Conservation (phyloP, 768 basidiomycete genomes). For the Leucogyrophana mollusca region DNA sequence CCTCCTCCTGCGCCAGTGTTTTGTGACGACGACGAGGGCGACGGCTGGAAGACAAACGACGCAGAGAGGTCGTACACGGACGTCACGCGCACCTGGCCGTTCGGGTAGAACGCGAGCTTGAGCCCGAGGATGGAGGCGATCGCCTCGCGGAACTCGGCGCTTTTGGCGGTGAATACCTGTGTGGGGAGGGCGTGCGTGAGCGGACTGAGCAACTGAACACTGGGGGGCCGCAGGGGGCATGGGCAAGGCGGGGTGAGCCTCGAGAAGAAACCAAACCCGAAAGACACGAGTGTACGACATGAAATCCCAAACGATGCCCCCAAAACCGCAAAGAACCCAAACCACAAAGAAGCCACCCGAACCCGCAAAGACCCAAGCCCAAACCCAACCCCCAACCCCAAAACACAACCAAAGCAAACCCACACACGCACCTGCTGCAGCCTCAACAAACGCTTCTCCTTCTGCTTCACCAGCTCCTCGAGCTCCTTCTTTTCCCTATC, state of each 20-base stretch:
- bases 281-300: no score
- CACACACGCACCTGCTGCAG: constrained; percentile 67
- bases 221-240: background rate
- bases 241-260: background rate
- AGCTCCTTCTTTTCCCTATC: constrained; percentile 68
- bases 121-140: constrained; percentile 88
- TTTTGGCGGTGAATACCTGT: constrained; percentile 82
- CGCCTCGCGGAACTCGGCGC: constrained; percentile 88
- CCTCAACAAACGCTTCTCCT: constrained; percentile 77
- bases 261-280: no score
- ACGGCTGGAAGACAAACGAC: constrained; percentile 83
- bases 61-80: constrained; percentile 87
- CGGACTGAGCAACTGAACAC: no score
- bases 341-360: background rate
- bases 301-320: no score
- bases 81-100: constrained; percentile 87
- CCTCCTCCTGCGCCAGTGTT: constrained; percentile 19
- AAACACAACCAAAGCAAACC: constrained; percentile 5
- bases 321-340: no score
- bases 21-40: no score
- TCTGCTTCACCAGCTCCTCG: constrained; percentile 63
- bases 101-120: constrained; percentile 88
- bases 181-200: background rate
- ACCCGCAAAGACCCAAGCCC: background rate
- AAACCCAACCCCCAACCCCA: no score